Conservation (phyloP, 2,329 filamentous ascomycete species). For the Ilyonectria robusta region DNA sequence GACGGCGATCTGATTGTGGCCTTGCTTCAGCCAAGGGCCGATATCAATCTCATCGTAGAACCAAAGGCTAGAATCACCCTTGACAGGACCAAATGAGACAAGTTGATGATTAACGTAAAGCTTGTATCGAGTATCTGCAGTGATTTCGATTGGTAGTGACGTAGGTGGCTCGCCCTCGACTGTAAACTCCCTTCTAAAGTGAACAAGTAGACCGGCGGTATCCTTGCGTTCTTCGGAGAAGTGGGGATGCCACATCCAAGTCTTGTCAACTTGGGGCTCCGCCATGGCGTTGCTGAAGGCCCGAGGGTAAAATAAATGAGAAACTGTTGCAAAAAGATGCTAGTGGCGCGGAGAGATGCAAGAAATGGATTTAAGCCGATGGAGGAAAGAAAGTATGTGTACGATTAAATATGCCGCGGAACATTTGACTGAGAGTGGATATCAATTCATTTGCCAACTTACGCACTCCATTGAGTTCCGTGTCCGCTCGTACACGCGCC, state of each 20-base stretch:
- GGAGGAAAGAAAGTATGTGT: too few relatives aligned
- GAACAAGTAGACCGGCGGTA: not conserved
- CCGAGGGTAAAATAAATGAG: too few relatives aligned
- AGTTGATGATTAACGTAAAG: not conserved
- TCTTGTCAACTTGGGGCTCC: not conserved
- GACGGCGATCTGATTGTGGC: not conserved
- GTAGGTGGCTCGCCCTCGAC: not conserved
- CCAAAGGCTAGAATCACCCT: slow-evolving; percentile 8
- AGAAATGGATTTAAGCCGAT: too few relatives aligned
- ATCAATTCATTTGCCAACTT: too few relatives aligned
- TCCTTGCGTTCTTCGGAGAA: not conserved
- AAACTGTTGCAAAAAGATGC: too few relatives aligned
- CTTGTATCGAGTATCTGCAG: slow-evolving; percentile 2
- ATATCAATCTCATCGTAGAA: slow-evolving; percentile 17
- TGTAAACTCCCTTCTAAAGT: not conserved
- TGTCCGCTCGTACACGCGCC: too few relatives aligned
- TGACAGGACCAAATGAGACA: slow-evolving; percentile 3
- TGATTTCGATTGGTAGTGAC: not conserved
- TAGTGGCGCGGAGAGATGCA: too few relatives aligned
- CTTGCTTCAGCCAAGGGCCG: not conserved
- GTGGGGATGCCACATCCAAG: slow-evolving; percentile 9
- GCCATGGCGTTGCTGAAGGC: too few relatives aligned
- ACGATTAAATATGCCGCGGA: too few relatives aligned
- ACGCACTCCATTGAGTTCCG: too few relatives aligned
- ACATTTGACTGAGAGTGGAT: too few relatives aligned